Base-by-base conservation (phyloP, 345 rosid species). In the Balakata baccata region DNA sequence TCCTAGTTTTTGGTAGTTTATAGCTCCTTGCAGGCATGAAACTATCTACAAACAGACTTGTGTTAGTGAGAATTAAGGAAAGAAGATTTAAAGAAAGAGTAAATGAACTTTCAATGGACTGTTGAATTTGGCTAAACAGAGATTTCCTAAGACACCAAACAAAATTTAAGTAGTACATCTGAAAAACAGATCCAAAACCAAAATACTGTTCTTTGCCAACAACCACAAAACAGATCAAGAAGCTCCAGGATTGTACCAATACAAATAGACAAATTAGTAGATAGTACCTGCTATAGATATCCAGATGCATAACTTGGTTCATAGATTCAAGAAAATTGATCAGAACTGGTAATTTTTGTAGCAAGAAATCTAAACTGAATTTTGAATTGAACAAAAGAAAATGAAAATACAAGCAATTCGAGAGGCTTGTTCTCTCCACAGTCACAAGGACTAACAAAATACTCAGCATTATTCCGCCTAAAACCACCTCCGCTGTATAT, bases 1-100 rank as follows among this genome's bases (percentile, higher is more conserved):
- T 76, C 97, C 98, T 51, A 94, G 81, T 57, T 87, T 90, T 85
- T 84, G 85, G 76, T 92, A 92, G 85, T 88, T 87, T 71, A 88
- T 84, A 73, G 89, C 87, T 84, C 98, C 98, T 84, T 92, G 94
- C 75, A 94, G 94, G 85, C 98, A 94, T 65, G 92, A 88, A 72
- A 94, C 98, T 83, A 94, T 80, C 98, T 94, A 86, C 80, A 86
- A 59, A 66, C 20, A 75, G 76, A 78, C 68, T 65, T 63, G 59
- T 52, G 64, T 66, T 65, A 80, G 51, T 11, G 60, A 70, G 66
- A 39, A 16, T 53, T 49, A 29, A 34, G 63, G 56, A 14, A 29
- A 56, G 51, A 45, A 59, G 52, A 52, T 56, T 53, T 11, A 16
- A 34, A 20, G 16, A 63, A 46, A 64, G 49, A 43, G 74, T 69